These are phyloP conservation scores for Eimeria acervulina DNA, from an alignment of 169 alveolate genomes.

Conservation along the genomic window DNA sequence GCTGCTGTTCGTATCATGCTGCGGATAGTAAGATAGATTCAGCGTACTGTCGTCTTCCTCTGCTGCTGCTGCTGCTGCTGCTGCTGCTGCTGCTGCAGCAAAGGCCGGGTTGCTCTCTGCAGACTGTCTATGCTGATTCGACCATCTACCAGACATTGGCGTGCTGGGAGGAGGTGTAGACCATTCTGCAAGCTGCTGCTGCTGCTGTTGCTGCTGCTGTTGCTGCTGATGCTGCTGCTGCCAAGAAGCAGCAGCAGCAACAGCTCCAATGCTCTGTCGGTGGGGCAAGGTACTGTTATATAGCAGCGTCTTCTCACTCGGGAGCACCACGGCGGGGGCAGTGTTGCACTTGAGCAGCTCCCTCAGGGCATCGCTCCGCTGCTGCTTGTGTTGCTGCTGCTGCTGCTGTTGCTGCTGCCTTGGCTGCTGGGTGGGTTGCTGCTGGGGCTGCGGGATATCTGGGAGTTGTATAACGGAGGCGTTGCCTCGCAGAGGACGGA, in stretches of 20 bases:
- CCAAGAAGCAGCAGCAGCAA: neutral
- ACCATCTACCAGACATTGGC: neutral
- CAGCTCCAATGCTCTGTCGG: neutral
- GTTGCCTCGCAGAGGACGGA: neutral
- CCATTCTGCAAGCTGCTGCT: conserved; percentile 47
- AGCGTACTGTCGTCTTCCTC: conserved; percentile 8
- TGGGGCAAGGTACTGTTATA: neutral
- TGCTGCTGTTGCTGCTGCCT: neutral
- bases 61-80: neutral
- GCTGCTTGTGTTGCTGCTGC: conserved; percentile 24
- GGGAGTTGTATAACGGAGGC: conserved; percentile 31
- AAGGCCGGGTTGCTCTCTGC: neutral
- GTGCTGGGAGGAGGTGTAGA: conserved; percentile 28
- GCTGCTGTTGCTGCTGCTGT: conserved; percentile 31
- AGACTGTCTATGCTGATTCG: neutral
- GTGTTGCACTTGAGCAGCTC: conserved; percentile 48
- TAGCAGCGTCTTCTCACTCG: neutral
- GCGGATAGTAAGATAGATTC: conserved; percentile 36
- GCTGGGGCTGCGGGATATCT: conserved; percentile 42
- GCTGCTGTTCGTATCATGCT: conserved; percentile 43
- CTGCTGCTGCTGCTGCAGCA: neutral
- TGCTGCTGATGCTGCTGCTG: neutral
- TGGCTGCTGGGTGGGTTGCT: neutral
- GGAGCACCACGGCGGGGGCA: conserved; percentile 52
- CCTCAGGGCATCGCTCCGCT: neutral